Conservation (phyloP, 169 alveolate species). For the Theileria equi region DNA sequence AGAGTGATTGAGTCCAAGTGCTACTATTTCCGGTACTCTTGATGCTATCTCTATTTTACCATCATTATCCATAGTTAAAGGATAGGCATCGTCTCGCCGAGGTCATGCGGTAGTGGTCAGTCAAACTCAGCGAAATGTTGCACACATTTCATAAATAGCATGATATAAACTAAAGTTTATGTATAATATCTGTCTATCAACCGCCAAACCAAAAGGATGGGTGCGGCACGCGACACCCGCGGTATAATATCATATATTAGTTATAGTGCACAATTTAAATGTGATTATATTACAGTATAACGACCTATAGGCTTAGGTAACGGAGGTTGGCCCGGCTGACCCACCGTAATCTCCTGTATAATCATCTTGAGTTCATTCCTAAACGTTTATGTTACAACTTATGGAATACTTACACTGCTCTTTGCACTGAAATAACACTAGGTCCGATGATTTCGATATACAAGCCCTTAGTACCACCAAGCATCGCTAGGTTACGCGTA, state of each 20-base stretch:
- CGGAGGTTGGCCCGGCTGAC: slow-evolving; percentile 23
- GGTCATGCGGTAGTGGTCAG: no score
- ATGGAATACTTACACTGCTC: slow-evolving; percentile 73
- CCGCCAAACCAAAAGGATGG: no score
- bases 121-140: no score
- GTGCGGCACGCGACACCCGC: no score
- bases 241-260: neutral
- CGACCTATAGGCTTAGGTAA: slow-evolving; percentile 37
- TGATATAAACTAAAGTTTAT: no score
- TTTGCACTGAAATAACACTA: slow-evolving; percentile 77
- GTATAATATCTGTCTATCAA: no score
- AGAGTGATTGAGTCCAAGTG: slow-evolving; percentile 60
- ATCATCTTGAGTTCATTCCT: slow-evolving; percentile 51
- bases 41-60: neutral
- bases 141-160: no score
- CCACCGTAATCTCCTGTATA: slow-evolving; percentile 33
- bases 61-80: no score
- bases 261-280: neutral
- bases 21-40: slow-evolving; percentile 14
- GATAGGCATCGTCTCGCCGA: no score
- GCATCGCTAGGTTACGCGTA: slow-evolving; percentile 49
- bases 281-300: slow-evolving; percentile 42
- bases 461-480: slow-evolving; percentile 66
- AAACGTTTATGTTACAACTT: neutral
- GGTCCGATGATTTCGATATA: slow-evolving; percentile 83